These are phyloP conservation scores for Arthrinium phaeospermum DNA, from an alignment of 2,329 filamentous ascomycete genomes.

Conservation along the genomic window DNA sequence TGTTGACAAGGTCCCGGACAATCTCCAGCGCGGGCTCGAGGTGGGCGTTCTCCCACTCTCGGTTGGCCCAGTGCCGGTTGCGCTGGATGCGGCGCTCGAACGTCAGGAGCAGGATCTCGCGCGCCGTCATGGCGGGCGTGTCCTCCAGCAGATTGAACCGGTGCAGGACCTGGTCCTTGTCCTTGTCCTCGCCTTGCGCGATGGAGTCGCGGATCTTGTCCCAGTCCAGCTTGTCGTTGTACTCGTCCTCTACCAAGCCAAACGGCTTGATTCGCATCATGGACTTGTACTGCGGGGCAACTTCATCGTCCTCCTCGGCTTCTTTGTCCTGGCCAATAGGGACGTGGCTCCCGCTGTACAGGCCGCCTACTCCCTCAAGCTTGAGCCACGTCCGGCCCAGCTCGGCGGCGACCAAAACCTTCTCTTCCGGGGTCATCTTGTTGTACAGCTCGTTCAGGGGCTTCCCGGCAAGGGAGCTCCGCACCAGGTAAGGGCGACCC, in stretches of 20 bases:
- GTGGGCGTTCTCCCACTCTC: background rate
- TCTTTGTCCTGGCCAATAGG: background rate
- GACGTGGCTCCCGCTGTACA: background rate
- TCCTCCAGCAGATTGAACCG: background rate
- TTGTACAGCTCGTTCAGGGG: background rate
- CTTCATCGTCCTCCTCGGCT: background rate
- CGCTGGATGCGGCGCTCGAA: slow-evolving; percentile 2
- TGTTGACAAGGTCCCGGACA: background rate
- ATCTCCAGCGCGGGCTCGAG: background rate
- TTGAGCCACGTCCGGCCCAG: background rate
- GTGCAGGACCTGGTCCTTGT: background rate
- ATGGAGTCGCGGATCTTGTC: background rate
- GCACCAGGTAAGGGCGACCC: background rate
- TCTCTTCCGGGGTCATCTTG: background rate
- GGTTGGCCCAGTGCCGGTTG: background rate
- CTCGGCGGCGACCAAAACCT: background rate
- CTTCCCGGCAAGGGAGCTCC: background rate
- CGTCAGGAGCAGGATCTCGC: background rate
- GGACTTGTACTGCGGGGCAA: background rate
- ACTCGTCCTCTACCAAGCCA: background rate
- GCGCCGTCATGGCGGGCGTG: background rate
- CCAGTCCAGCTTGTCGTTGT: background rate
- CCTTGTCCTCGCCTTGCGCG: background rate
- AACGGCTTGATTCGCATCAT: background rate
- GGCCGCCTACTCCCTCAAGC: background rate